Evolutionary conservation across 805 yeast species (phyloP), one percentile per base, ranked within the genome.

Genomic region (Suhomyces canberraensis): DNA sequence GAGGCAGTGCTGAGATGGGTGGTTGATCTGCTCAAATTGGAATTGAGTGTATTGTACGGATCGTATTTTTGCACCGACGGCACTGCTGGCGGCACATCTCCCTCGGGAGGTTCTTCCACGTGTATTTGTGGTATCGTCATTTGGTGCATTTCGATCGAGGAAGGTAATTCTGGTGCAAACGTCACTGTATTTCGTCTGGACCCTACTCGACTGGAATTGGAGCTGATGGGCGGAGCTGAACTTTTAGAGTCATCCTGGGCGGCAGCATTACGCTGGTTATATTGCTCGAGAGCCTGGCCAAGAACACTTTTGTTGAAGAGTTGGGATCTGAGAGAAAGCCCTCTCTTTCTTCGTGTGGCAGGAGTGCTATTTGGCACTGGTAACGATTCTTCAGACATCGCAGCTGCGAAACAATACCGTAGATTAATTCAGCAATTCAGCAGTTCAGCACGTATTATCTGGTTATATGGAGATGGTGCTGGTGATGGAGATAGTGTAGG

Each of bases 311-410:
- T 76, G 51, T 70, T 76, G 60, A 82, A 72, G 33, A 83, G 64
- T 60, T 83, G 88, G 0, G 84, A 69, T 42, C 90, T 66, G 38
- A 83, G 57, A 7, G 86, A 79, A 42, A 79, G 76, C 0, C 89
- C 89, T 48, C 90, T 59, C 42, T 71, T 73, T 44, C 85, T 63
- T 20, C 72, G 39, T 9, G 52, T 37, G 16, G 42, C 54, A 8
- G 54, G 53, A 18, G 51, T 45, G 25, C 24, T 26, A 9, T 20
- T 20, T 11, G 35, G 25, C 27, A 26, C 22, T n/a, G 13, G 26
- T 13, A 24, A 24, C 22, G 9, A n/a, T n/a, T n/a, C n/a, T n/a
- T n/a, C n/a, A n/a, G n/a, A n/a, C n/a, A n/a, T n/a, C n/a, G 22
- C 22, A 20, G 22, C 22, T 7, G 22, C 22, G 22, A 20, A 20